Base-by-base conservation (phyloP, 371 early-diverging fungal species). In the Haplosporangium sp. region DNA sequence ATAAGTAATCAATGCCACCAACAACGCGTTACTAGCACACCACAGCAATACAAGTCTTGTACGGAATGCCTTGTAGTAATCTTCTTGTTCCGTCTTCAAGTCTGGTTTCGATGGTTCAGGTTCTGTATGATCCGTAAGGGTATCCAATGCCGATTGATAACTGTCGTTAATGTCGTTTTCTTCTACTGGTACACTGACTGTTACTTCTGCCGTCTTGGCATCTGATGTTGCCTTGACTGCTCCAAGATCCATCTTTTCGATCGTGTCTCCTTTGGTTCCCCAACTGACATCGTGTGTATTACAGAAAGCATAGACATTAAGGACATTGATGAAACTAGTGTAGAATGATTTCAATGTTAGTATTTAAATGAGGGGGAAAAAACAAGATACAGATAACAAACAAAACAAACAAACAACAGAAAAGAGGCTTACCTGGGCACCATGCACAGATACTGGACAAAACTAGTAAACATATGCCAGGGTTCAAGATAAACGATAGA, bases 401-500 rank as follows among this genome's bases (percentile, higher is more conserved):
- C 44, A 50, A n/a, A 50, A 50, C 5, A 50, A 17, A 27, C 27
- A 27, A 27, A 27, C 27, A 50, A 50, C n/a, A n/a, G n/a, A 5
- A 50, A 17, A 4, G 17, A 4, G 5, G 8, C 44, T 53, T 76
- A 92, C 61, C 87, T 78, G 10, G 97, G 97, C 72, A 96, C 84
- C 84, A 97, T 85, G 68, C 96, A 84, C 68, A 96, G 76, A 77
- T 98, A 97, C 86, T 97, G 98, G 27, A 93, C 7, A 61, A 96
- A 91, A 58, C 92, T 93, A 9, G 96, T 96, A 44, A 98, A 72
- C 96, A 97, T 95, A 84, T 98, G 99, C 96, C 95, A 96, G 10
- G 97, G 96, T 79, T 98, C 97, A 20, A 95, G 77, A 76, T 94
- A 94, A 65, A 96, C 60, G 40, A 96, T 58, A 20, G 92, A 90